Evolutionary conservation across 768 basidiomycete species (phyloP), one percentile per base, ranked within the genome.

Genomic region (Tulasnella sp.): DNA sequence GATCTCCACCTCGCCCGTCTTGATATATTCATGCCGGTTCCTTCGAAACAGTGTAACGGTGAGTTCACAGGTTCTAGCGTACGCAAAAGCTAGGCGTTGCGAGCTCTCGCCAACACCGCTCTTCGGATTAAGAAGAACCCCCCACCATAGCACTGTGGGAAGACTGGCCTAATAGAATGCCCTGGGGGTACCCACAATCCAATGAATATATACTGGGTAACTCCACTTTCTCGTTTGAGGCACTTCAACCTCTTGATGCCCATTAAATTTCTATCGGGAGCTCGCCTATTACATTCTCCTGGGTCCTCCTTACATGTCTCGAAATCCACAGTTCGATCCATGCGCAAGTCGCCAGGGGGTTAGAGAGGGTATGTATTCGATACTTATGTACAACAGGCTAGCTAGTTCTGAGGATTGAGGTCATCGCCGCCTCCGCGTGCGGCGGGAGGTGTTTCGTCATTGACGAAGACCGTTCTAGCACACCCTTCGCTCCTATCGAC

Each of bases 381-480:
- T 34, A 62, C 9, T 4, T 62, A 27, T 8, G n/a, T 27, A 34
- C 31, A 48, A 48, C 2, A 48, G 21, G n/a, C 14, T 21, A 10
- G 18, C 58, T 62, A 27, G n/a, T 27, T 24, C 9, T 6, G n/a
- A 27, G 3, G 2, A 34, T 27, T n/a, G 9, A 62, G 2, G 58
- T 62, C n/a, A 7, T 62, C 58, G 31, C 46, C 6, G n/a, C 58
- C n/a, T 62, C 24, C 31, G 27, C 31, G 3, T 3, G 58, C 24
- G 6, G 27, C 14, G 24, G 21, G n/a, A 34, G 58, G 58, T n/a
- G 24, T 62, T 62, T 58, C 75, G 52, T 76, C 75, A 14, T 76
- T 14, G 10, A 76, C 52, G n/a, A 76, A 76, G 6, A 76, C 52
- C 39, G 75, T 76, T 21, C 42, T 39, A 34, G 75, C 75, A 76